Evolutionary conservation across 768 basidiomycete genomes (phyloP), one percentile per base, ranked within the genome.

Genomic region (Phallus indusiatus): DNA sequence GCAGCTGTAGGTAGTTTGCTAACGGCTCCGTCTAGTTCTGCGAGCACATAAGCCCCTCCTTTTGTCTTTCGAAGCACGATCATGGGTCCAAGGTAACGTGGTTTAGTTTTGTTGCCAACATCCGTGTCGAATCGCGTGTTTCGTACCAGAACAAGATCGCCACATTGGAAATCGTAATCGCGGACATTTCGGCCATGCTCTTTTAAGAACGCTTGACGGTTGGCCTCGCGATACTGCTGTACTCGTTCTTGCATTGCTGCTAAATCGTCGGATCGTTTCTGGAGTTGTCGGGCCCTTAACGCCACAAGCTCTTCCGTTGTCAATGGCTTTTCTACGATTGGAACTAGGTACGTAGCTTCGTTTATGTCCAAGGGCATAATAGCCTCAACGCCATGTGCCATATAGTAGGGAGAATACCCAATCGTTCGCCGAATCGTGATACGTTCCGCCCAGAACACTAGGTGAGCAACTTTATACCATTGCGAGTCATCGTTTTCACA

Each of bases 51-150:
- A 10, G 57, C 47, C 5, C 61, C 60, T 21, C 53, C 55, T 11
- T 28, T 51, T 8, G 67, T 71, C 5, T 64, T 62, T 12, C 61
- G 33, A 4, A 75, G 51, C 0, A 77, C 72, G 0, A 70, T 60
- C 59, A 71, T 70, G 0, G 75, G 75, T n/a, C 75, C 76, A 14
- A 72, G 50, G 59, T 75, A 78, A 1, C 71, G 20, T 42, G 67
- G 64, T 9, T 63, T 66, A 1, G 68, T 69, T 55, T 75, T 76
- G 1, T 62, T 47, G 21, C 65, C 65, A 0, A 72, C 58, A 0
- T 68, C 62, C 24, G 65, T 70, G 24, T 74, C 71, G 1, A 73
- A 55, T 0, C 56, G 24, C 0, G 70, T 69, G 55, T 79, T 76
- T 4, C 68, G 53, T 0, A 76, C 66, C 0, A 79, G 63, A 0